These are phyloP conservation scores for Mallotus repandus DNA, from an alignment of 441 rosid genomes.

Conservation along the genomic window DNA sequence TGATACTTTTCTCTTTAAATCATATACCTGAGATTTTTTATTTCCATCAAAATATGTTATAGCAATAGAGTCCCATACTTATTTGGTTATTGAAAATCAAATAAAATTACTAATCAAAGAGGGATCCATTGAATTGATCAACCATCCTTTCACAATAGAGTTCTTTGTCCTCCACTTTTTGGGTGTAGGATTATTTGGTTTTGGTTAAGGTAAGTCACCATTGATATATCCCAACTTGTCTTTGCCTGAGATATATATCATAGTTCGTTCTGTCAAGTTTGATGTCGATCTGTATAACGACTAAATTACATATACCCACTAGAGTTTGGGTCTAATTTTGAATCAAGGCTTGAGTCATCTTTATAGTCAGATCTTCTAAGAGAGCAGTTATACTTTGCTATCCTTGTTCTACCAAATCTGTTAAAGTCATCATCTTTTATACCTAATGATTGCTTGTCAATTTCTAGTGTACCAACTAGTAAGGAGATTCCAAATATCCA, in stretches of 20 bases:
- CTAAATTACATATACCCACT: background rate
- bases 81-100: too few species aligned
- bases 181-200: too few species aligned
- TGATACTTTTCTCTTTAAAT: background rate
- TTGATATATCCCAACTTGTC: background rate
- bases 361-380: background rate
- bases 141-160: too few species aligned
- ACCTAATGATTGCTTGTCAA: background rate
- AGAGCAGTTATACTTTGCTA: background rate
- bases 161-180: too few species aligned
- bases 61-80: background rate
- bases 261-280: background rate
- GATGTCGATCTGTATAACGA: background rate
- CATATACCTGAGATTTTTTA: background rate
- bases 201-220: too few species aligned
- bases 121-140: too few species aligned
- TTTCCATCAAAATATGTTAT: background rate
- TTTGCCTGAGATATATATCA: background rate
- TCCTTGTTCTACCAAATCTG: background rate
- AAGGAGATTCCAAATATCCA: too few species aligned
- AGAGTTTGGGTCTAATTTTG: background rate
- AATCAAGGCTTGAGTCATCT: background rate
- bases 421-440: background rate
- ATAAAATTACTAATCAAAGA: too few species aligned
- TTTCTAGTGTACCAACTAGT: too few species aligned